Evolutionary conservation across 2,329 filamentous ascomycete genomes (phyloP).

Genomic region (Curvularia verruculosa): DNA sequence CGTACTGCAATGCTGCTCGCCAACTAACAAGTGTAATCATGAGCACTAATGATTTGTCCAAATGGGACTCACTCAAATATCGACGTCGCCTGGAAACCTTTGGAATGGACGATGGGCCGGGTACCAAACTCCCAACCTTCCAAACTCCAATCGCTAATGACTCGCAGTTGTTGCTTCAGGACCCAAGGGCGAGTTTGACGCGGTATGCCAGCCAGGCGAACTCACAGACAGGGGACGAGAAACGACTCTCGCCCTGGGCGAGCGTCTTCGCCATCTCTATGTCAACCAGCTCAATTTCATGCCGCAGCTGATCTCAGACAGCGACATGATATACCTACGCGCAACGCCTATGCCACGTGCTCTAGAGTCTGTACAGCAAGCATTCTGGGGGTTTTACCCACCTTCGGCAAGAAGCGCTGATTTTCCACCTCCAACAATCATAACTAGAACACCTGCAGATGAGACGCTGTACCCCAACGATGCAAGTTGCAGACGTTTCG

Average conservation of each 20-base stretch:
- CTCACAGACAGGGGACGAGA: conserved; percentile 58
- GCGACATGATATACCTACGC: conserved; percentile 54
- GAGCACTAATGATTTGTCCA: conserved; percentile 57
- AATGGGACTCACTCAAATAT: conserved; percentile 66
- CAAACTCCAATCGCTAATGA: conserved; percentile 8
- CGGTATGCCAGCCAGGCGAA: conserved; percentile 66
- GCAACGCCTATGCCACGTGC: conserved; percentile 58
- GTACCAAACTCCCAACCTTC: conserved; percentile 13
- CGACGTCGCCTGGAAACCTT: conserved; percentile 83
- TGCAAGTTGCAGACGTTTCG: conserved; percentile 56
- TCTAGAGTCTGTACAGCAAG: conserved; percentile 58
- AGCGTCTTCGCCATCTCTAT: conserved; percentile 57
- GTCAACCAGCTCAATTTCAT: conserved; percentile 58
- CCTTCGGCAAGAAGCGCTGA: conserved; percentile 49
- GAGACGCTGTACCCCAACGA: conserved; percentile 60
- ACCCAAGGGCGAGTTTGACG: conserved; percentile 72
- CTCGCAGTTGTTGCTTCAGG: conserved; percentile 66
- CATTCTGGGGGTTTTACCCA: conserved; percentile 58
- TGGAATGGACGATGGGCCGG: conserved; percentile 65
- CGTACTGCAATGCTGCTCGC: conserved; percentile 81
- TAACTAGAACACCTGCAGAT: conserved; percentile 53
- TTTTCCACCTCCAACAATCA: conserved; percentile 53
- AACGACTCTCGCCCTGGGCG: conserved; percentile 56
- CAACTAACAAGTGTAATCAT: conserved; percentile 70
- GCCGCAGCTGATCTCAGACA: conserved; percentile 51